phyloP scores from a whole-genome alignment of 345 rosid species.

The Balakata baccata region DNA sequence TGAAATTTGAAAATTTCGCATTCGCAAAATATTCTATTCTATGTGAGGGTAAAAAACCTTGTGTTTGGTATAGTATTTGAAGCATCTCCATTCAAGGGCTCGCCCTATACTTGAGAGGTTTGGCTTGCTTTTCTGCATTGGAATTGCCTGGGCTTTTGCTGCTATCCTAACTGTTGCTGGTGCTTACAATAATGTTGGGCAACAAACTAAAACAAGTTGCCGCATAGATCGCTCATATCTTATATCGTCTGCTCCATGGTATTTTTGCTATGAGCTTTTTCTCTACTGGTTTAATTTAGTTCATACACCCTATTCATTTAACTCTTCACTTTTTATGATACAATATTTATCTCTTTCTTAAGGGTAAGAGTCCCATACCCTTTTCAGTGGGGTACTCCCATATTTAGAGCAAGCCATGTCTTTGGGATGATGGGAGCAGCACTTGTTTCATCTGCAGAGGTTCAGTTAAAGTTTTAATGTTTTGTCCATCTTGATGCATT shows the following conservation, averaged over 20 bases:
- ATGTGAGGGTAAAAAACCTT: conserved; percentile 2
- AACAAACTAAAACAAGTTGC: conserved; percentile 64
- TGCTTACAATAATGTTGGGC: conserved; percentile 74
- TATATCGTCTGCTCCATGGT: conserved; percentile 86
- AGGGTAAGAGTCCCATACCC: conserved; percentile 95
- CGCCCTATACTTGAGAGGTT: conserved; percentile 65
- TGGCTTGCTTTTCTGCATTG: conserved; percentile 77
- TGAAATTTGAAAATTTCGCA: conserved; percentile 5
- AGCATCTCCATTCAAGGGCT: conserved; percentile 29
- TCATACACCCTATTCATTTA: conserved; percentile 1
- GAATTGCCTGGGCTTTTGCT: conserved; percentile 85
- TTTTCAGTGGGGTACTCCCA: conserved; percentile 96
- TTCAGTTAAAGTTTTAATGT: conserved; percentile 17
- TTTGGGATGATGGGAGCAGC: conserved; percentile 96
- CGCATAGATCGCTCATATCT: conserved; percentile 71
- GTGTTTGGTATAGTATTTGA: conserved; percentile 58
- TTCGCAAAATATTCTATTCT: background rate
- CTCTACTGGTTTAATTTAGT: conserved; percentile 14
- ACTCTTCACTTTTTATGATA: background rate
- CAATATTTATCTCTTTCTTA: conserved; percentile 8
- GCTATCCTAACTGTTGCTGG: conserved; percentile 88
- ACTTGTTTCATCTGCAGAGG: conserved; percentile 92
- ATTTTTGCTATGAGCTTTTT: conserved; percentile 17
- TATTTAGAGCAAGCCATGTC: conserved; percentile 89
- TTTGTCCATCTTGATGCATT: background rate